phyloP scores from a whole-genome alignment of 2,329 filamentous ascomycete species.

The Fusarium sambucinum region DNA sequence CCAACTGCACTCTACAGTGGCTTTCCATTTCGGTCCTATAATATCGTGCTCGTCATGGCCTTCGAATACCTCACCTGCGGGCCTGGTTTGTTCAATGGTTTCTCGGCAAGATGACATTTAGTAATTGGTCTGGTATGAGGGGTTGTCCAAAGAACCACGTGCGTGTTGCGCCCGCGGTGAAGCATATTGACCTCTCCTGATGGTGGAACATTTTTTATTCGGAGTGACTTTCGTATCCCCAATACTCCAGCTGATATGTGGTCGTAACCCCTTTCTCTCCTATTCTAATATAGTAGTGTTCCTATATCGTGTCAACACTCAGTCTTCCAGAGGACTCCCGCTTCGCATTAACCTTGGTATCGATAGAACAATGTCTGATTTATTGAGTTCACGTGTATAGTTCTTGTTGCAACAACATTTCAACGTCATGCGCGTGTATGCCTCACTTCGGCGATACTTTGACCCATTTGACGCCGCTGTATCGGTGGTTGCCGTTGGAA shows the following conservation, averaged over 20 bases:
- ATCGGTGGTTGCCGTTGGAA: slow-evolving; percentile 2
- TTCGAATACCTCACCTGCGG: neutral
- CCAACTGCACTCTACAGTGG: neutral
- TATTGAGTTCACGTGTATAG: neutral
- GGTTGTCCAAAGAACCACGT: neutral
- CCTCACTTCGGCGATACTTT: neutral
- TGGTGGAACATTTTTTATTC: neutral
- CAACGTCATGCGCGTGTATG: neutral
- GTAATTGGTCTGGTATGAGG: neutral
- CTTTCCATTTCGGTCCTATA: neutral
- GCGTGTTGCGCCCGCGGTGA: neutral
- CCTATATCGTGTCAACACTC: neutral
- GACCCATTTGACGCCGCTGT: neutral
- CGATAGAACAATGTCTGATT: neutral
- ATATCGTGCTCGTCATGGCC: neutral
- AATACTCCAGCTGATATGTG: neutral
- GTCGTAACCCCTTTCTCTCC: neutral
- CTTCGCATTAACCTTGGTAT: too few species aligned
- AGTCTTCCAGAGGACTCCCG: neutral
- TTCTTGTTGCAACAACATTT: neutral
- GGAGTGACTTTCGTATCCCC: neutral
- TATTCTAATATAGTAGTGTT: neutral
- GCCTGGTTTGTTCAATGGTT: too few species aligned
- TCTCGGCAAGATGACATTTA: too few species aligned
- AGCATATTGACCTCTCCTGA: neutral